phyloP scores from a whole-genome alignment of 2,329 filamentous ascomycete species.

The Sordariomycetes sp. region DNA sequence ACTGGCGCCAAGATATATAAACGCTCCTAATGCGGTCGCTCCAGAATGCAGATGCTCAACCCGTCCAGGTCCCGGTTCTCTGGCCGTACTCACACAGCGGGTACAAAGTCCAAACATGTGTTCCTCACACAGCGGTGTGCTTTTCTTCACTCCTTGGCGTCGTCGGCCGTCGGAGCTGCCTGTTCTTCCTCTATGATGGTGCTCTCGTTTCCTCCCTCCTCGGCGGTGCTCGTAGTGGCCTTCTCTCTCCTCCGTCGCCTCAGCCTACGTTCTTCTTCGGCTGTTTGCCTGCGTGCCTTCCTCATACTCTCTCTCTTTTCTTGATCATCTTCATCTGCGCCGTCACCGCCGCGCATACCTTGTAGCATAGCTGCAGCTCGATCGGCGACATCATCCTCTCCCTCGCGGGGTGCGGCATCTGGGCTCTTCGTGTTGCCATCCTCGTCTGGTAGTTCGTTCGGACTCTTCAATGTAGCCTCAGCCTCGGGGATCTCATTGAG shows the following conservation, averaged over 20 bases:
- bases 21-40: neutral
- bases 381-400: constrained; percentile 70
- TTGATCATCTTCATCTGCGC: constrained; percentile 37
- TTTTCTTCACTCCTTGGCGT: too few species aligned
- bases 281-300: constrained; percentile 55
- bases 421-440: constrained; percentile 46
- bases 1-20: constrained; percentile 10
- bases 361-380: constrained; percentile 77
- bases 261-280: constrained; percentile 66
- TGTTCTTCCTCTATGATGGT: constrained; percentile 2
- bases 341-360: constrained; percentile 65
- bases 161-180: constrained; percentile 6
- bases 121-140: constrained; percentile 8
- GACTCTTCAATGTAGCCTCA: constrained; percentile 28
- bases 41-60: too few species aligned
- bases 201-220: constrained; percentile 8
- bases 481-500: constrained; percentile 50
- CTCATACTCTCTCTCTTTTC: constrained; percentile 54
- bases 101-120: too few species aligned
- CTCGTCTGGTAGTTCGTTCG: constrained; percentile 30
- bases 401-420: constrained; percentile 28
- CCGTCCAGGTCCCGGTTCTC: too few species aligned
- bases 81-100: too few species aligned
- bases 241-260: constrained; percentile 59
- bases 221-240: constrained; percentile 12